Evolutionary conservation across 257 asterid genomes (phyloP), one percentile per base, ranked within the genome.

Genomic region (Asclepias syriaca): DNA sequence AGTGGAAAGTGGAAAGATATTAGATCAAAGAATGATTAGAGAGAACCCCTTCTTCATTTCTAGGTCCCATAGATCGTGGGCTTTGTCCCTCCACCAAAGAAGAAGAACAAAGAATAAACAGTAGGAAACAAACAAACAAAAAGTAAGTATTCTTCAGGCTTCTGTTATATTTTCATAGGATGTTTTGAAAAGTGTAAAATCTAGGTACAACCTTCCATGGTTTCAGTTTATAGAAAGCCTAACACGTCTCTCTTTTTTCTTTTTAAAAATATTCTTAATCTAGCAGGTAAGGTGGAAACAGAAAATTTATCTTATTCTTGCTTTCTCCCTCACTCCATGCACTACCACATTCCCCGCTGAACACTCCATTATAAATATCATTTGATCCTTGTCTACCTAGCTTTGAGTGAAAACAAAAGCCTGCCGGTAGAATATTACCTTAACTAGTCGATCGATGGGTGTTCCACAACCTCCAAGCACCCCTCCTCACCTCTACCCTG

Each of bases 401-500:
- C 45, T 32, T 49, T 64, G 49, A 58, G 18, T 24, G 64, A 58
- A 27, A 55, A 55, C 60, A 2, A 19, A 61, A 15, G 39, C 27
- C 50, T 34, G 0, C 10, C 11, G 50, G 27, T 3, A 19, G 16
- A 16, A 43, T 43, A 43, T 64, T 18, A 37, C 45, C 68, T 34
- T 2, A 9, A 37, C 48, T 5, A 60, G 66, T 60, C 32, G 13
- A 1, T 29, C 21, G 22, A 64, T 64, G 68, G 68, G 50, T 8
- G 11, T 16, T 34, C 46, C 66, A 15, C 66, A 77, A 24, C 9
- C 84, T 67, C 76, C 85, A 0, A 75, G 74, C 66, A 82, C 87
- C 68, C 79, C 94, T 72, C 91, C 68, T 64, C 49, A 64, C 50
- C 49, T 87, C 65, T 91, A 91, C 67, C 88, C 97, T 0, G 82